phyloP scores from a whole-genome alignment of 192 early-diverging fungal genomes.

The Linnemannia exigua region DNA sequence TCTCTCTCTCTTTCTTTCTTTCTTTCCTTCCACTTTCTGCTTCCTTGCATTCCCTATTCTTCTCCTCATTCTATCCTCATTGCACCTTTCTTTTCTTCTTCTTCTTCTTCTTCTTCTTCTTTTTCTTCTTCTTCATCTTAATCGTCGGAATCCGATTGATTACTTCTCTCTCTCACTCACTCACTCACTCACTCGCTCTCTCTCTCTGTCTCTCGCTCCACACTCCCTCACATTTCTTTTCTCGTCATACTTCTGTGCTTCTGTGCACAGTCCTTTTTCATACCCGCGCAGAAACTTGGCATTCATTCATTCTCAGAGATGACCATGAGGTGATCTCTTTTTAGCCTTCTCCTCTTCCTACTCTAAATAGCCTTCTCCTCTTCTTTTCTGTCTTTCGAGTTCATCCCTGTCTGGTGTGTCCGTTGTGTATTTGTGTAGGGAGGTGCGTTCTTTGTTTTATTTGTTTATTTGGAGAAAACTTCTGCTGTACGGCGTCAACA shows the following conservation, averaged over 20 bases:
- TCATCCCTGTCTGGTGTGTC: neutral
- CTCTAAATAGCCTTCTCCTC: no score
- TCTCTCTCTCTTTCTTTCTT: neutral
- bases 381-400: neutral
- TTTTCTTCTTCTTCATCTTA: no score
- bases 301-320: neutral
- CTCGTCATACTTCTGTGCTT: neutral
- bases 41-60: neutral
- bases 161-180: no score
- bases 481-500: no score
- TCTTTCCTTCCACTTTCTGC: neutral
- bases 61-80: neutral
- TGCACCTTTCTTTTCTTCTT: neutral
- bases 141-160: neutral
- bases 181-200: no score
- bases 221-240: neutral
- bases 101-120: no score
- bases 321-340: neutral
- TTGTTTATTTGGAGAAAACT: no score
- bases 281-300: neutral
- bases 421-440: constrained; percentile 1
- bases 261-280: neutral
- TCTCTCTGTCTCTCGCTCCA: no score
- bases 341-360: neutral
- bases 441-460: neutral